A percentile compares a stretch with the other conserved stretches of the same genome.
Evolutionary conservation across 2,329 filamentous ascomycete genomes (phyloP).

Genomic region (Fusarium zealandicum): DNA sequence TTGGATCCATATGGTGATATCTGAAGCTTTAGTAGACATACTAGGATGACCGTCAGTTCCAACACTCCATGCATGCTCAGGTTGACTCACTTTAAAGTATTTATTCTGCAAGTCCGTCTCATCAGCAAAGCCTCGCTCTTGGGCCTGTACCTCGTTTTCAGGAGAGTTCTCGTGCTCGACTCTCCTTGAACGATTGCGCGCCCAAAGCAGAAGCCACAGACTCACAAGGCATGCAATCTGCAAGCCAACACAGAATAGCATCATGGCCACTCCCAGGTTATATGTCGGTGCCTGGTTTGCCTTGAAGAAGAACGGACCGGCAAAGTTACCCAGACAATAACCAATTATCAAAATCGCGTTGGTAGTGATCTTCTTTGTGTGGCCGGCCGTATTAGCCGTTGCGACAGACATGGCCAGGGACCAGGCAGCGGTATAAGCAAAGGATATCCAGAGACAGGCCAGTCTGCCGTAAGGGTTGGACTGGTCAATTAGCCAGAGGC

Average conservation of each 20-base stretch:
- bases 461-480: constrained; percentile 20
- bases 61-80: too few relatives aligned
- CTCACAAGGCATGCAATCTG: background rate
- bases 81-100: background rate
- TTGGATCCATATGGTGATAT: too few relatives aligned
- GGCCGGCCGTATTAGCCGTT: constrained; percentile 39
- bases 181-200: background rate
- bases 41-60: too few relatives aligned
- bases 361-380: constrained; percentile 50
- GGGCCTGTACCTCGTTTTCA: background rate
- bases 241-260: constrained; percentile 12
- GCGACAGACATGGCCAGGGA: constrained; percentile 33
- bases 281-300: constrained; percentile 10
- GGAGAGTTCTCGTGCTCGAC: background rate
- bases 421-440: constrained; percentile 34
- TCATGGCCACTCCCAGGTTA: constrained; percentile 8
- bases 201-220: constrained; percentile 4
- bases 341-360: constrained; percentile 57
- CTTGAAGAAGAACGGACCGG: constrained; percentile 49
- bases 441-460: constrained; percentile 37
- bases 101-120: background rate
- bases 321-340: constrained; percentile 49
- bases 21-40: too few relatives aligned
- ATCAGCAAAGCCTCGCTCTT: background rate
- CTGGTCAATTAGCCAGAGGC: constrained; percentile 1